Conservation (phyloP, 345 rosid species). For the Euphorbia peplus region DNA sequence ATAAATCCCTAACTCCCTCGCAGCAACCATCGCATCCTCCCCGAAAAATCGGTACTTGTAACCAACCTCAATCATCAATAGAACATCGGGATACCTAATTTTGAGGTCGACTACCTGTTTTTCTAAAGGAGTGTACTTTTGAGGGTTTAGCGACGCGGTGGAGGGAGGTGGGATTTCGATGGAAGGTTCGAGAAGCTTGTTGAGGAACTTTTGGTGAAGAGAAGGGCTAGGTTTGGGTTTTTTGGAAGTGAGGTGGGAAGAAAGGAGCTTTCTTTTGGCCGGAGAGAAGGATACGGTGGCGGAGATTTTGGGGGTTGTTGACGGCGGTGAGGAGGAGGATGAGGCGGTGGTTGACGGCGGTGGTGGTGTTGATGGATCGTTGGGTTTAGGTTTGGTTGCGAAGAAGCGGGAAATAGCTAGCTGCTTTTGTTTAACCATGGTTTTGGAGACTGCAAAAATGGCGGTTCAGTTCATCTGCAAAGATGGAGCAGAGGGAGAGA, state of each 20-base stretch:
- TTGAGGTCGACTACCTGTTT: slow-evolving; percentile 78
- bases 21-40: slow-evolving; percentile 76
- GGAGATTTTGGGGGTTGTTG: slow-evolving; percentile 50
- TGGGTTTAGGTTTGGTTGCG: slow-evolving; percentile 62
- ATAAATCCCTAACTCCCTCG: slow-evolving; percentile 68
- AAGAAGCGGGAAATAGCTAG: slow-evolving; percentile 86
- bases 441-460: not conserved
- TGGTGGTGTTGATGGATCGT: slow-evolving; percentile 23
- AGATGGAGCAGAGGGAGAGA: no score
- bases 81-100: slow-evolving; percentile 58
- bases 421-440: slow-evolving; percentile 79
- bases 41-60: slow-evolving; percentile 92
- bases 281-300: slow-evolving; percentile 72
- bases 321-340: slow-evolving; percentile 17
- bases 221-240: slow-evolving; percentile 42
- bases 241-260: slow-evolving; percentile 45
- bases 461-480: no score
- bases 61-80: slow-evolving; percentile 92
- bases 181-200: slow-evolving; percentile 40
- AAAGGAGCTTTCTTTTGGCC: slow-evolving; percentile 66
- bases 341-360: slow-evolving; percentile 10
- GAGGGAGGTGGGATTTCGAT: slow-evolving; percentile 5
- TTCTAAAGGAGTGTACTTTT: slow-evolving; percentile 78
- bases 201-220: slow-evolving; percentile 49
- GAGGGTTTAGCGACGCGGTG: slow-evolving; percentile 11